These are phyloP conservation scores for Phoenix dactylifera DNA, from an alignment of 176 grass and related monocot genomes.

Conservation along the genomic window DNA sequence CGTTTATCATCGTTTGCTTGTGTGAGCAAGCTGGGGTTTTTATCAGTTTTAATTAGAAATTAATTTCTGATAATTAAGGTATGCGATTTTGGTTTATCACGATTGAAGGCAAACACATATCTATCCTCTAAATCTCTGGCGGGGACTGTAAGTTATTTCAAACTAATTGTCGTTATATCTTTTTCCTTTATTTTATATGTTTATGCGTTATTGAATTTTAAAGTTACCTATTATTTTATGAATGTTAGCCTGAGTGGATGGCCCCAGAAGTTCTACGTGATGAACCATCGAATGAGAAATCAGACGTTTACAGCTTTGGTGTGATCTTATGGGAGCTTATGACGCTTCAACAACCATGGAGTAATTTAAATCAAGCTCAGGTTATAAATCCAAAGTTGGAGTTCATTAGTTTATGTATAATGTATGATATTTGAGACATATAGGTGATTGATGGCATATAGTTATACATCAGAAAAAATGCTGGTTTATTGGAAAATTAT, in stretches of 20 bases:
- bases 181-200: neutral
- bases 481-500: no score
- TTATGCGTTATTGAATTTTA: no score
- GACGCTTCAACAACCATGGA: constrained; percentile 97
- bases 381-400: constrained; percentile 1
- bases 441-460: no score
- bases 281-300: constrained; percentile 97
- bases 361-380: constrained; percentile 87
- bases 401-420: no score
- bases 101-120: constrained; percentile 86
- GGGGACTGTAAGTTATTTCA: constrained; percentile 73
- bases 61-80: constrained; percentile 32
- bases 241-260: constrained; percentile 96
- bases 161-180: neutral
- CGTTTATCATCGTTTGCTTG: neutral
- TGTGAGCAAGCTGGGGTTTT: no score
- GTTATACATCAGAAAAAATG: no score
- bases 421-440: no score
- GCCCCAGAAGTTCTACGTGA: constrained; percentile 94
- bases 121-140: constrained; percentile 92
- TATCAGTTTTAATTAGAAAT: no score
- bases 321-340: constrained; percentile 96
- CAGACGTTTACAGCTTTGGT: constrained; percentile 89
- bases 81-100: constrained; percentile 95
- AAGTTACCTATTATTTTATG: constrained; percentile 2